Evolutionary conservation across 2,329 filamentous ascomycete genomes (phyloP).

Genomic region (Madurella fahalii): DNA sequence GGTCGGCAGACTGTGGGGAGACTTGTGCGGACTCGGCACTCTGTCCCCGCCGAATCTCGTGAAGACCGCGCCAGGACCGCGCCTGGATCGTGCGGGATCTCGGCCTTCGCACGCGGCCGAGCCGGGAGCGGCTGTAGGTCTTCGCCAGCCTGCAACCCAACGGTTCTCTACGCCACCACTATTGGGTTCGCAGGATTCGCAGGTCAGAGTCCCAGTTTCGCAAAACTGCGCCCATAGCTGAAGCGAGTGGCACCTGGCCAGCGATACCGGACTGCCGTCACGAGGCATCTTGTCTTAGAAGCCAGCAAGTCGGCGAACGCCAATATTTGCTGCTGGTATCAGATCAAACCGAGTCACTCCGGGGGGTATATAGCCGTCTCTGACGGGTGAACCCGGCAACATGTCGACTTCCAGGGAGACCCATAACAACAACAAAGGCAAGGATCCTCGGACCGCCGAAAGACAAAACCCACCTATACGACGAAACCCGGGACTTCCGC

Average conservation of each 20-base stretch:
- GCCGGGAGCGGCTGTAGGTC: neutral
- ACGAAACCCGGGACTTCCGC: neutral
- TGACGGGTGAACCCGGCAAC: neutral
- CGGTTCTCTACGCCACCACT: neutral
- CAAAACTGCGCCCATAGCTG: neutral
- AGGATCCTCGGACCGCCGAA: neutral
- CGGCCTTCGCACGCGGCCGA: neutral
- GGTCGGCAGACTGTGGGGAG: neutral
- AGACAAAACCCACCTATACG: neutral
- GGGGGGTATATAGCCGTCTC: neutral
- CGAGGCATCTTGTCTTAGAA: neutral
- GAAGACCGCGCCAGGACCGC: neutral
- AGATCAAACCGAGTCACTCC: neutral
- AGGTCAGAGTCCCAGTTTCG: neutral
- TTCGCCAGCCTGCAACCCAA: too few species aligned
- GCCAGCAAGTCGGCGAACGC: neutral
- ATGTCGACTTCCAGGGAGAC: constrained; percentile 4
- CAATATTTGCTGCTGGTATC: neutral
- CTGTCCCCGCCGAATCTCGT: neutral
- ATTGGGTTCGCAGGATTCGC: neutral
- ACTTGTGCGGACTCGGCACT: neutral
- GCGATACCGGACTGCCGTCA: neutral
- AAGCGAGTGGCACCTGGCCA: neutral
- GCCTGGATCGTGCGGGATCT: neutral
- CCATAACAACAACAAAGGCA: neutral